These are phyloP conservation scores for Colletotrichum higginsianum DNA, from an alignment of 2,329 filamentous ascomycete species.

Conservation along the genomic window DNA sequence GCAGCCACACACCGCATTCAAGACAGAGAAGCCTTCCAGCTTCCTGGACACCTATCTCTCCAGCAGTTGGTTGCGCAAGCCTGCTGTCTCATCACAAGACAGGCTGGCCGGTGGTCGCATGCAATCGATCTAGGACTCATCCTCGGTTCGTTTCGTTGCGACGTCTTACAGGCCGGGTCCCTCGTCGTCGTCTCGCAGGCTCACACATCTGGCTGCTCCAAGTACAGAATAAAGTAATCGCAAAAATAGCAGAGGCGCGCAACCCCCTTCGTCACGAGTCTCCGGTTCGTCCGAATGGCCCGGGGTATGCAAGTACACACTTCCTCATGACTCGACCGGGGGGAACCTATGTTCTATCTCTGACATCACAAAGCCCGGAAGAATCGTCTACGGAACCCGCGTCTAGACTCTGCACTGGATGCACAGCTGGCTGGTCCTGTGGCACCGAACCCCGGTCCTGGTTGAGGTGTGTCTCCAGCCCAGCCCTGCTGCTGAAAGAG, in stretches of 20 bases:
- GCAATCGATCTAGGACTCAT: slow-evolving; percentile 25
- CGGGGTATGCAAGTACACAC: slow-evolving; percentile 5
- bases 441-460: slow-evolving; percentile 26
- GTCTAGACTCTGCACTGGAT: neutral
- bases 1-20: slow-evolving; percentile 33
- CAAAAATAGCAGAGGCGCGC: slow-evolving; percentile 28
- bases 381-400: slow-evolving; percentile 16
- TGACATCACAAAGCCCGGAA: slow-evolving; percentile 30
- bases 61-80: slow-evolving; percentile 34
- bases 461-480: slow-evolving; percentile 33
- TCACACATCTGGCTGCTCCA: slow-evolving; percentile 5
- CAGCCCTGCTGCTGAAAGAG: slow-evolving; percentile 29
- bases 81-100: slow-evolving; percentile 40
- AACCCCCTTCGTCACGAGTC: neutral
- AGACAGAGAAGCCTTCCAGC: slow-evolving; percentile 35
- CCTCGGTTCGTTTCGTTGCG: slow-evolving; percentile 15
- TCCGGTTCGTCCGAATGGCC: slow-evolving; percentile 36
- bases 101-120: slow-evolving; percentile 24
- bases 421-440: slow-evolving; percentile 8
- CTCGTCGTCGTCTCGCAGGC: neutral
- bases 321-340: slow-evolving; percentile 33
- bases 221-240: slow-evolving; percentile 28
- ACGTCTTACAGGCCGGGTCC: slow-evolving; percentile 28
- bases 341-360: slow-evolving; percentile 30
- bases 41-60: neutral